phyloP scores from a whole-genome alignment of 176 grass and related monocot genomes.

The Eragrostis curvula region DNA sequence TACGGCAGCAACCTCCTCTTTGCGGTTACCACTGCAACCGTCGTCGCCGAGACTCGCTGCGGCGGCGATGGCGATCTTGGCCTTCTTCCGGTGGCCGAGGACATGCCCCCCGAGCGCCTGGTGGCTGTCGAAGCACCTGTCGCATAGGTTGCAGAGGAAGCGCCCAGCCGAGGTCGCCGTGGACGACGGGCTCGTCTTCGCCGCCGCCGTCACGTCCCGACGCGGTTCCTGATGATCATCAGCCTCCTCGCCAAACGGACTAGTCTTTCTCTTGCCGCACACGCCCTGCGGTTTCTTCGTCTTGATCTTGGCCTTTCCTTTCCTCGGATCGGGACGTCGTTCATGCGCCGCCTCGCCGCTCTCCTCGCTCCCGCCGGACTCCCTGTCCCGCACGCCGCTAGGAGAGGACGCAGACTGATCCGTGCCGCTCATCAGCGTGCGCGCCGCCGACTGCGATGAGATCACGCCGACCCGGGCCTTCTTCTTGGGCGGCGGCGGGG shows the following conservation, averaged over 20 bases:
- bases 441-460: neutral
- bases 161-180: neutral
- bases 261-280: neutral
- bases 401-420: neutral
- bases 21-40: neutral
- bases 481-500: neutral
- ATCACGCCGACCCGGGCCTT: neutral
- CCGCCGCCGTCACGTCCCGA: neutral
- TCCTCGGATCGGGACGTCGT: neutral
- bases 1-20: neutral
- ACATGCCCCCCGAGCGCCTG: conserved; percentile 41
- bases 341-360: neutral
- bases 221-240: neutral
- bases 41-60: neutral
- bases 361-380: conserved; percentile 1
- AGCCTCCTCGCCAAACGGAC: neutral
- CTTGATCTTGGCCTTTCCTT: neutral
- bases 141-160: conserved; percentile 13
- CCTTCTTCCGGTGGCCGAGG: conserved; percentile 43
- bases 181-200: neutral
- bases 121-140: conserved; percentile 18
- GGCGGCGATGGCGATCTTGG: conserved; percentile 16
- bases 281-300: neutral
- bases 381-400: neutral
- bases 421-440: neutral